These are phyloP conservation scores for Fistulinella prunicolor DNA, from an alignment of 768 basidiomycete genomes.

Conservation along the genomic window DNA sequence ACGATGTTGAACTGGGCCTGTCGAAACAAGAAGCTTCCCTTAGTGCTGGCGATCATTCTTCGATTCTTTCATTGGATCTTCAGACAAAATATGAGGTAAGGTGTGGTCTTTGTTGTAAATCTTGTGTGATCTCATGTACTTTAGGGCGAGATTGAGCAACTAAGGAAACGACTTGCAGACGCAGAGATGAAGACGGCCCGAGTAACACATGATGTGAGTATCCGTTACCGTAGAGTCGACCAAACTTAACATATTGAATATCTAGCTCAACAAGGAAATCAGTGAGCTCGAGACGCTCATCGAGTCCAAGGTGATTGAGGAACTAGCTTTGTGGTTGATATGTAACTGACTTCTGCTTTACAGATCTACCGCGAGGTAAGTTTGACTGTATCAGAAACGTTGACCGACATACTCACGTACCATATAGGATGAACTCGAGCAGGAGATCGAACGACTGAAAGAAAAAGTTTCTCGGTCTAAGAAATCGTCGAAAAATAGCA, in stretches of 20 bases:
- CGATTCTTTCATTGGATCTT: constrained; percentile 27
- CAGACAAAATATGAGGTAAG: constrained; percentile 54
- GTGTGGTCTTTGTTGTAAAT: background rate
- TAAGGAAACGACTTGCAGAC: constrained; percentile 67
- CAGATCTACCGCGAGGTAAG: constrained; percentile 83
- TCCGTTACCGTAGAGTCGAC: background rate
- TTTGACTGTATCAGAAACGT: background rate
- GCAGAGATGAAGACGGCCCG: constrained; percentile 74
- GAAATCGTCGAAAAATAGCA: constrained; percentile 51
- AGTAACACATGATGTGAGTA: constrained; percentile 60
- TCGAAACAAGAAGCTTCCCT: constrained; percentile 46
- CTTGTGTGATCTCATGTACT: background rate
- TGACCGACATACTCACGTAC: constrained; percentile 11
- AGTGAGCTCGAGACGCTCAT: constrained; percentile 88
- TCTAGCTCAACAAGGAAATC: constrained; percentile 86
- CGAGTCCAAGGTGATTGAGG: constrained; percentile 75
- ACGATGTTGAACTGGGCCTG: constrained; percentile 64
- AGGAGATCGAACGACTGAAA: constrained; percentile 74
- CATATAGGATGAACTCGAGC: constrained; percentile 77
- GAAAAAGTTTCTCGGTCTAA: constrained; percentile 62
- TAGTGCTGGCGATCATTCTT: constrained; percentile 20
- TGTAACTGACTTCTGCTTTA: constrained; percentile 5
- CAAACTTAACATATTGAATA: background rate
- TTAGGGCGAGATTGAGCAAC: constrained; percentile 63
- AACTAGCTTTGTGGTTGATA: background rate